Base-by-base conservation (phyloP, 2,329 filamentous ascomycete species). In the Lomentospora prolificans region DNA sequence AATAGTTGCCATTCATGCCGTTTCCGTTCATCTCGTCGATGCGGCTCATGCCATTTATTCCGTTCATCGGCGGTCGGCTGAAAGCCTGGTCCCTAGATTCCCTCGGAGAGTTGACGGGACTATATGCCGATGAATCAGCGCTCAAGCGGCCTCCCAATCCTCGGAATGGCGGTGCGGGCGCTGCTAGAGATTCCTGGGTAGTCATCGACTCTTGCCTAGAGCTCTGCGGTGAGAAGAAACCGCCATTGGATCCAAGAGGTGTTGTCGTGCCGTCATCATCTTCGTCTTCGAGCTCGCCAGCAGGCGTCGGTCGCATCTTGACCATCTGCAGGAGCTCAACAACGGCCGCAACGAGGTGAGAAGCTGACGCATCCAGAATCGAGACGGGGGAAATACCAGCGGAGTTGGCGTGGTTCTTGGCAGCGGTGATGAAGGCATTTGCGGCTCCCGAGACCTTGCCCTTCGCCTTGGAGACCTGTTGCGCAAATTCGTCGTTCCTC, bases 391-490 rank as follows among this genome's bases (percentile, higher is more conserved):
- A 92, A 30, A 99, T 80, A 28, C 94, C 94, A 19, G 82, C 84
- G 0, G 90, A 85, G 9, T 82, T 80, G 31, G 88, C 86, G 68
- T 94, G 96, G 66, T 96, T 96, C 73, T 95, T 96, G 31, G 89
- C 87, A 1, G 92, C 90, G 2, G 92, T 97, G 64, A 97, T 96
- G 57, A 99, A 77, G 65, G 92, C 94, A 75, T 97, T 97, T 51
- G 94, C 91, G 1, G 92, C 95, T 2, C 87, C 86, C n/a, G 90
- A 95, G 3, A 97, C 87, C 57, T 86, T 86, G 52, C 82, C 80
- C 70, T 89, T 95, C 58, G 95, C 78, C 68, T 86, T 90, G 27
- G 77, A 74, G 59, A 85, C 75, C 60, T 82, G 79, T 36, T 72
- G 68, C 27, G 75, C 60, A 14, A 80, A 75, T 33, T 80, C 80